These are phyloP conservation scores for Maudiozyma humilis DNA, from an alignment of 1,139 yeast genomes.

Conservation along the genomic window DNA sequence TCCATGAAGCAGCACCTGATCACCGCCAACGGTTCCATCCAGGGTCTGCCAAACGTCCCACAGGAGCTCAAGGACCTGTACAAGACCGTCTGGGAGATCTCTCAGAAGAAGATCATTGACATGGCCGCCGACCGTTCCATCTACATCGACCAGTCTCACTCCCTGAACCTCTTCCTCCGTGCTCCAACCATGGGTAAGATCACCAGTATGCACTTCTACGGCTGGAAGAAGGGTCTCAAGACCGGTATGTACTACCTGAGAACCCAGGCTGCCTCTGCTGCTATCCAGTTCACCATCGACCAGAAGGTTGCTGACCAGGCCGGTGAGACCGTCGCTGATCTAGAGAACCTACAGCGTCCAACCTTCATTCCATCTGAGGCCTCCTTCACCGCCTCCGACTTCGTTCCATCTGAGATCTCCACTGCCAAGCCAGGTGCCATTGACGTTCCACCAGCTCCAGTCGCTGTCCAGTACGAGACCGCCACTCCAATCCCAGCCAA, in stretches of 20 bases:
- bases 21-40: constrained; percentile 79
- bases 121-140: constrained; percentile 95
- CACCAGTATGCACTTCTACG: constrained; percentile 96
- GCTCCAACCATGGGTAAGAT: constrained; percentile 89
- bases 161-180: constrained; percentile 76
- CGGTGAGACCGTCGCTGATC: constrained; percentile 43
- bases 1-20: constrained; percentile 75
- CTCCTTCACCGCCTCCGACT: constrained; percentile 30
- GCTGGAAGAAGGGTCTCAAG: constrained; percentile 94
- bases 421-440: constrained; percentile 11
- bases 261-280: constrained; percentile 91
- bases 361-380: constrained; percentile 37
- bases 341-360: constrained; percentile 51
- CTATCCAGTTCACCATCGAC: constrained; percentile 87
- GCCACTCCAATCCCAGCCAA: constrained; percentile 2
- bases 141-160: constrained; percentile 90
- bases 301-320: constrained; percentile 46
- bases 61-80: constrained; percentile 66
- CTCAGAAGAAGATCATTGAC: constrained; percentile 80
- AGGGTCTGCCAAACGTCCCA: constrained; percentile 68
- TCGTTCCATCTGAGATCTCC: constrained; percentile 14
- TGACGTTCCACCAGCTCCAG: constrained; percentile 8
- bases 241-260: constrained; percentile 97
- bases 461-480: constrained; percentile 8
- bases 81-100: constrained; percentile 94